A percentile compares a stretch with the other conserved stretches of the same genome.
phyloP scores from a whole-genome alignment of 768 basidiomycete genomes.

The Floccularia luteovirens region DNA sequence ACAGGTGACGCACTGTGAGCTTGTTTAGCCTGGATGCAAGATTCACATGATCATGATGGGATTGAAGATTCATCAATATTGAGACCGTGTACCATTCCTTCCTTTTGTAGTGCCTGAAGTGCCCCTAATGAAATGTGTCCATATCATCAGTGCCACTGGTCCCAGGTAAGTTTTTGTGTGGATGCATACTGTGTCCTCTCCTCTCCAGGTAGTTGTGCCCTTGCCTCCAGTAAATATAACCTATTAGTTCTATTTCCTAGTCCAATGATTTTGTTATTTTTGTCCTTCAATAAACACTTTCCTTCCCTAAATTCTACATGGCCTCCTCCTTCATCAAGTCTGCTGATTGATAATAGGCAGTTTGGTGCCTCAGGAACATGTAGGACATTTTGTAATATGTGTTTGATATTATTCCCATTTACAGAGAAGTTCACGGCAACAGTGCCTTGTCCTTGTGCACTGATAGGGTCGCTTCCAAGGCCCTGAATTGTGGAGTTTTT shows the following conservation, averaged over 20 bases:
- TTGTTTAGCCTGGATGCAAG: slow-evolving; percentile 26
- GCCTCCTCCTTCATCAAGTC: slow-evolving; percentile 6
- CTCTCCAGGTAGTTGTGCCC: background rate
- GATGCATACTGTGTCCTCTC: background rate
- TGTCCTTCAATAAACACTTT: slow-evolving; percentile 7
- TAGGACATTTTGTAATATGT: slow-evolving; percentile 10
- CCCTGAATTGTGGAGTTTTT: slow-evolving; percentile 9
- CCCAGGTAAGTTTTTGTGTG: background rate
- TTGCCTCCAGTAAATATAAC: background rate
- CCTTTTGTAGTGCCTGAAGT: slow-evolving; percentile 9
- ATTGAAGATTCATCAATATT: slow-evolving; percentile 9
- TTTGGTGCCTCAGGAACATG: slow-evolving; percentile 14
- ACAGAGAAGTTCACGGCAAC: slow-evolving; percentile 12
- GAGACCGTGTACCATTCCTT: slow-evolving; percentile 14
- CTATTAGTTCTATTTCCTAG: slow-evolving; percentile 3
- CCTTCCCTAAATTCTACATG: slow-evolving; percentile 9
- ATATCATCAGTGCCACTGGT: slow-evolving; percentile 15
- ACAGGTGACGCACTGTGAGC: no score
- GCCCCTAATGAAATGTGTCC: slow-evolving; percentile 15
- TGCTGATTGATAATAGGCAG: slow-evolving; percentile 13
- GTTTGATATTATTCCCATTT: slow-evolving; percentile 9
- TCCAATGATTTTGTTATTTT: slow-evolving; percentile 7
- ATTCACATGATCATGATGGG: slow-evolving; percentile 16
- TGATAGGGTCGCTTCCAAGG: slow-evolving; percentile 8
- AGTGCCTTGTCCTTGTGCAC: slow-evolving; percentile 10